phyloP scores from a whole-genome alignment of 1,284 basidiomycete species.

The Heterobasidion parviporum region DNA sequence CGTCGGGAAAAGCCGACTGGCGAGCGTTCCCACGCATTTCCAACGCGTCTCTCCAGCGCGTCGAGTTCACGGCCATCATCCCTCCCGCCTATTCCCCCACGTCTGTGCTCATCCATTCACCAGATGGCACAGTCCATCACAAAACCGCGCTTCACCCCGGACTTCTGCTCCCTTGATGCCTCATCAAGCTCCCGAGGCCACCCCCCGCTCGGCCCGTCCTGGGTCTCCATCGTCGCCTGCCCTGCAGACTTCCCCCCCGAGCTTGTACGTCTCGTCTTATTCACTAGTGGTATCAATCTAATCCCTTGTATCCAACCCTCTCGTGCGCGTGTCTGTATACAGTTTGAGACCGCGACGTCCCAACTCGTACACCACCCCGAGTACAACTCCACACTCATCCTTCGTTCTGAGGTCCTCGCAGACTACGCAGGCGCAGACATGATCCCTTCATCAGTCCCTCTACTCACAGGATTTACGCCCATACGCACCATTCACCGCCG shows the following conservation, averaged over 20 bases:
- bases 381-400: constrained; percentile 76
- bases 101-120: background rate
- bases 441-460: constrained; percentile 29
- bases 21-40: too few species aligned
- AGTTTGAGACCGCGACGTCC: constrained; percentile 60
- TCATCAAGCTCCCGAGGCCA: too few species aligned
- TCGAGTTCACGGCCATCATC: too few species aligned
- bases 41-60: too few species aligned
- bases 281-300: constrained; percentile 1
- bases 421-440: constrained; percentile 27
- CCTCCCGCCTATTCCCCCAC: too few species aligned
- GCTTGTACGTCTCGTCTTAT: constrained; percentile 23
- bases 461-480: constrained; percentile 29
- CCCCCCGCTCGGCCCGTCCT: constrained; percentile 3
- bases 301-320: background rate
- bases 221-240: constrained; percentile 33
- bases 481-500: constrained; percentile 47
- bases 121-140: background rate
- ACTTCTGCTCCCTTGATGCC: too few species aligned
- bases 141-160: too few species aligned
- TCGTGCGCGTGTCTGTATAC: background rate
- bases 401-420: constrained; percentile 60
- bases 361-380: constrained; percentile 75
- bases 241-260: constrained; percentile 32
- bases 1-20: too few species aligned